These are phyloP conservation scores for Rhizopogon roseolus DNA, from an alignment of 768 basidiomycete species.

Conservation along the genomic window DNA sequence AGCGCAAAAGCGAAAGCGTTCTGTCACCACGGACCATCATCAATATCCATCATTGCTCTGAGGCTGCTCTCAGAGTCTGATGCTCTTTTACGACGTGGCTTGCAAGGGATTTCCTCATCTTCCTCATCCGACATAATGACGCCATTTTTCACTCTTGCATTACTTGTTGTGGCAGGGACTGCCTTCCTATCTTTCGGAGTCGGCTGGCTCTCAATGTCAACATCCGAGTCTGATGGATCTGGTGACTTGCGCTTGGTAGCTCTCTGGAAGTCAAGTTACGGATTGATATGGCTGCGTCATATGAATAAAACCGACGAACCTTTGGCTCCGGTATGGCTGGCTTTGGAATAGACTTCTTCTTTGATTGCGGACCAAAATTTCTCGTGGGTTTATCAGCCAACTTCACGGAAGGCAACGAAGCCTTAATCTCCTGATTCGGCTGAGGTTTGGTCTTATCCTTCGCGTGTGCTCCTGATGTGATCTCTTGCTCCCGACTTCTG, in stretches of 20 bases:
- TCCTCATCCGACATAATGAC: conserved; percentile 61
- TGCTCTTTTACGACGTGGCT: conserved; percentile 23
- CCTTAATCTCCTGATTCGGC: neutral
- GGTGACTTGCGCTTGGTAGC: conserved; percentile 42
- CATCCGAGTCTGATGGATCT: conserved; percentile 27
- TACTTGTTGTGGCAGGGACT: conserved; percentile 1
- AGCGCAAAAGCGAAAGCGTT: conserved; percentile 4
- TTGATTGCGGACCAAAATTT: neutral
- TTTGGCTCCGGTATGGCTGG: conserved; percentile 1
- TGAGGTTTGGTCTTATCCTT: neutral
- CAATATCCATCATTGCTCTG: conserved; percentile 72
- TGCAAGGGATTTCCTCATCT: conserved; percentile 29
- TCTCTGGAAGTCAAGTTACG: conserved; percentile 26
- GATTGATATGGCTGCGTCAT: neutral
- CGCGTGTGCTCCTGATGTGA: neutral
- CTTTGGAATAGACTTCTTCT: neutral
- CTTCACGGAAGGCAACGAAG: neutral
- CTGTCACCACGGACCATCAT: conserved; percentile 50
- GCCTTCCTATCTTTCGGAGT: conserved; percentile 8
- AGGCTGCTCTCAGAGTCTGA: conserved; percentile 42
- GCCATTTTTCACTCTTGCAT: conserved; percentile 39
- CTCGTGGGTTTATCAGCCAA: neutral
- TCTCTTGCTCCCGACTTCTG: conserved; percentile 36
- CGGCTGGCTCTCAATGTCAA: conserved; percentile 12
- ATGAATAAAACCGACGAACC: neutral